Evolutionary conservation across 352 stramenopile species (phyloP).

Genomic region (Phytophthora rubi): DNA sequence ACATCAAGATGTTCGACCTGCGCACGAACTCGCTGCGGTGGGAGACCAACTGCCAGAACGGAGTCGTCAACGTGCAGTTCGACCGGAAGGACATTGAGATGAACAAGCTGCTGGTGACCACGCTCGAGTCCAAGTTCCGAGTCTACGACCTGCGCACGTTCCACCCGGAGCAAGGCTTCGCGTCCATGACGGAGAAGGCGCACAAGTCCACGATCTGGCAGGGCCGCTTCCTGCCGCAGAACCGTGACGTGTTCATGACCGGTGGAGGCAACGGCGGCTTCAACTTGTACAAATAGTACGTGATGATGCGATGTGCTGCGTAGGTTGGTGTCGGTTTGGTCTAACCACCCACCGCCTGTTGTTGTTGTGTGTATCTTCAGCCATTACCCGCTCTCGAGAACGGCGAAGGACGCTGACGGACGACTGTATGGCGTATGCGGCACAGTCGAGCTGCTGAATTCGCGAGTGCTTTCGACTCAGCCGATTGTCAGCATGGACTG

Average conservation of each 20-base stretch:
- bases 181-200: constrained; percentile 90
- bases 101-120: constrained; percentile 97
- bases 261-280: constrained; percentile 96
- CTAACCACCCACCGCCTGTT: constrained; percentile 7
- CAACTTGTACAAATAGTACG: constrained; percentile 98
- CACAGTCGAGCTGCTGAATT: constrained; percentile 95
- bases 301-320: constrained; percentile 27
- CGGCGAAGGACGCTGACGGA: constrained; percentile 86
- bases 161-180: constrained; percentile 92
- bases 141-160: constrained; percentile 95
- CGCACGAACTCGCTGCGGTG: constrained; percentile 93
- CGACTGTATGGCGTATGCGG: constrained; percentile 89
- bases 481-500: constrained; percentile 97
- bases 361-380: constrained; percentile 38
- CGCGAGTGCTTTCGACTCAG: constrained; percentile 94
- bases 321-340: constrained; percentile 4
- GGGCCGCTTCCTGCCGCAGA: constrained; percentile 94
- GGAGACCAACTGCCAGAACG: constrained; percentile 97
- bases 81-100: constrained; percentile 98
- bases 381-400: constrained; percentile 83
- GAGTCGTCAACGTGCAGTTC: constrained; percentile 96
- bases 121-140: constrained; percentile 96
- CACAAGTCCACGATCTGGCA: constrained; percentile 98
- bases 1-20: constrained; percentile 98
- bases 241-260: constrained; percentile 97